Evolutionary conservation across 192 early-diverging fungal species (phyloP).

Genomic region (Entrophospora sp.): DNA sequence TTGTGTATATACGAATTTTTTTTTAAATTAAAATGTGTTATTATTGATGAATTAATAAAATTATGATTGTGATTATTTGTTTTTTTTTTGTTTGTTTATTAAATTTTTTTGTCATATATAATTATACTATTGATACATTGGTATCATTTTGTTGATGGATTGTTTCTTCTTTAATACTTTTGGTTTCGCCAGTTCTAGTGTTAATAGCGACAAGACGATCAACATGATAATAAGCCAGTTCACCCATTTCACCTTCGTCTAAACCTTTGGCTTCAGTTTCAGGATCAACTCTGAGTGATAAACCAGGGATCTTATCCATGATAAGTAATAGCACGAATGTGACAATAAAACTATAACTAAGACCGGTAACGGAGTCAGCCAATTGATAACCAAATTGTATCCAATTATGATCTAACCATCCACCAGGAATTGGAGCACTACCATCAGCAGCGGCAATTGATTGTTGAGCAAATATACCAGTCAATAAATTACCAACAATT

Average conservation of each 20-base stretch:
- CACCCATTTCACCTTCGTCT: slow-evolving; percentile 80
- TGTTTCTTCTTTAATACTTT: neutral
- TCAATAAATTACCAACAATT: slow-evolving; percentile 72
- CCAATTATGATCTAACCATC: slow-evolving; percentile 40
- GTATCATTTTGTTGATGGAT: neutral
- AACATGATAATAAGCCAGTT: slow-evolving; percentile 45
- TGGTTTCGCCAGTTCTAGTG: slow-evolving; percentile 12
- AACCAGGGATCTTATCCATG: slow-evolving; percentile 73
- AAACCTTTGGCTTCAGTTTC: slow-evolving; percentile 61
- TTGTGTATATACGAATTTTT: too few species aligned
- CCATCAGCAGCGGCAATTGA: slow-evolving; percentile 66
- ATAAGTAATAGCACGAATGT: slow-evolving; percentile 64
- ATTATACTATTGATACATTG: neutral
- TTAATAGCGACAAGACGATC: slow-evolving; percentile 35
- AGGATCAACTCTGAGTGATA: slow-evolving; percentile 68
- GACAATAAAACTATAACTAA: slow-evolving; percentile 64
- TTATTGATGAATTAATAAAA: too few species aligned
- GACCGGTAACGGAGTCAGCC: slow-evolving; percentile 64
- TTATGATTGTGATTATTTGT: too few species aligned
- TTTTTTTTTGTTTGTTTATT: too few species aligned
- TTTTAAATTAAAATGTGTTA: too few species aligned
- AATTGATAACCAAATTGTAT: slow-evolving; percentile 76
- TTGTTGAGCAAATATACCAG: slow-evolving; percentile 84
- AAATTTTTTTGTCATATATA: slow-evolving; percentile 93
- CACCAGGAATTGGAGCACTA: slow-evolving; percentile 35